Percentiles rank a stretch among this genome's conserved stretches.
Evolutionary conservation across 352 stramenopile species (phyloP).

Genomic region (Ophiocytium majus): DNA sequence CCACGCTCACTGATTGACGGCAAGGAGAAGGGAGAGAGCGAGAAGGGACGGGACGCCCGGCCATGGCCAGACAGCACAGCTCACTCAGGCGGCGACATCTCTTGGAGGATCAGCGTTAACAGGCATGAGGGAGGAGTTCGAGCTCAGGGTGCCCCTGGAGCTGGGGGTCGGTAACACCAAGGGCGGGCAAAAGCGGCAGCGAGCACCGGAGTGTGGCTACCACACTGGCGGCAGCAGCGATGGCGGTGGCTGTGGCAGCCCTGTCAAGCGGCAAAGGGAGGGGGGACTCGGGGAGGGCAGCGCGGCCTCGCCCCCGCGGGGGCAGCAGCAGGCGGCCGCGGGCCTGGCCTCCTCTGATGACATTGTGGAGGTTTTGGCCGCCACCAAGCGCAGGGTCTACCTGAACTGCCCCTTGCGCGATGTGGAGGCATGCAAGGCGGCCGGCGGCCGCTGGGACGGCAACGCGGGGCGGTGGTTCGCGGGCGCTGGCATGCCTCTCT

Average conservation of each 20-base stretch:
- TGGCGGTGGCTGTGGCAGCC: neutral
- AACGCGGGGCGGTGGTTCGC: neutral
- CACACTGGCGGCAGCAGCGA: neutral
- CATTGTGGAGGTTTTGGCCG: neutral
- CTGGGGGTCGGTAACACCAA: too few species aligned
- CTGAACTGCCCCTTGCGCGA: neutral
- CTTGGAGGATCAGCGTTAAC: too few species aligned
- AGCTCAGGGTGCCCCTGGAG: neutral
- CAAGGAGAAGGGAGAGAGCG: too few species aligned
- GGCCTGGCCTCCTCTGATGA: neutral
- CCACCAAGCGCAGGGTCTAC: conserved; percentile 11
- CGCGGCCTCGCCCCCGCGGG: too few species aligned
- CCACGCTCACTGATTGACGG: too few species aligned
- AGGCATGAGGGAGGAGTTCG: neutral
- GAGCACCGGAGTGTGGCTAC: neutral
- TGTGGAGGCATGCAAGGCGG: neutral
- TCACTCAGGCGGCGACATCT: too few species aligned
- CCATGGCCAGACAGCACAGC: too few species aligned
- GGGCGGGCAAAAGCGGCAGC: neutral
- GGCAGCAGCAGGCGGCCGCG: neutral
- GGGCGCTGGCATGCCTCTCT: neutral
- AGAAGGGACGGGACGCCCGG: too few species aligned
- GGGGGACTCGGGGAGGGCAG: neutral
- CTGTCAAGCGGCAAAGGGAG: neutral
- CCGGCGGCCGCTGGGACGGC: neutral